phyloP scores from a whole-genome alignment of 345 rosid species.

The Gossypium longicalyx region DNA sequence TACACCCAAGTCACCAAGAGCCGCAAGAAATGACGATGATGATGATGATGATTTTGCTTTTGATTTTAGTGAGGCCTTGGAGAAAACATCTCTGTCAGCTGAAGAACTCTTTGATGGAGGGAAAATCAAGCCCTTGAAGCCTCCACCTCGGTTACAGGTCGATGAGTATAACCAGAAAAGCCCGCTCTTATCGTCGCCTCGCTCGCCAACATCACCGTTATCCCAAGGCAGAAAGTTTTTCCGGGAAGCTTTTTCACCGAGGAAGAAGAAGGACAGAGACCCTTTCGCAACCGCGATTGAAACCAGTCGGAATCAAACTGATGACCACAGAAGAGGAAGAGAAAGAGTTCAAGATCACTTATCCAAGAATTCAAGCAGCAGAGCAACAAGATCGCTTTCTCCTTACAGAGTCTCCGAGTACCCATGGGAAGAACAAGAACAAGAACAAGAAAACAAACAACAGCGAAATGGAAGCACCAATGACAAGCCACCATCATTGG shows the following conservation, averaged over 20 bases:
- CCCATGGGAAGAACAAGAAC: conserved; percentile 84
- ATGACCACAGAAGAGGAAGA: conserved; percentile 44
- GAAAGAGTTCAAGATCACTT: conserved; percentile 25
- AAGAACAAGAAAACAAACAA: conserved; percentile 21
- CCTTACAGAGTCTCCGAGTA: conserved; percentile 66
- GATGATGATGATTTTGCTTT: conserved; percentile 53
- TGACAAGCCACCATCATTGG: conserved; percentile 20
- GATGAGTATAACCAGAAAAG: conserved; percentile 24
- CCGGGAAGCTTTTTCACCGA: conserved; percentile 56
- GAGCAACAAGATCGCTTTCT: conserved; percentile 65
- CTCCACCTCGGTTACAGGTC: conserved; percentile 47
- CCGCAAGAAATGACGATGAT: not conserved
- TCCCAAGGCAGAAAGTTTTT: conserved; percentile 45
- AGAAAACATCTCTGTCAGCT: conserved; percentile 44
- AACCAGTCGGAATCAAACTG: conserved; percentile 27
- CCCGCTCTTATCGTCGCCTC: conserved; percentile 36
- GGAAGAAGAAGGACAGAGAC: conserved; percentile 38
- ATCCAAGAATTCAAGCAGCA: conserved; percentile 35
- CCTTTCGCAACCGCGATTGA: conserved; percentile 39
- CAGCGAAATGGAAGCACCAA: conserved; percentile 18
- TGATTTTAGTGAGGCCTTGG: conserved; percentile 29
- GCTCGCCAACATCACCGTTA: conserved; percentile 51
- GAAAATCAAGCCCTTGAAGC: conserved; percentile 62
- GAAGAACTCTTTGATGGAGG: conserved; percentile 79
- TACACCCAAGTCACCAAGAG: conserved; percentile 44